Evolutionary conservation across 1,284 basidiomycete genomes (phyloP).

Genomic region (Tylopilus orsonianus): DNA sequence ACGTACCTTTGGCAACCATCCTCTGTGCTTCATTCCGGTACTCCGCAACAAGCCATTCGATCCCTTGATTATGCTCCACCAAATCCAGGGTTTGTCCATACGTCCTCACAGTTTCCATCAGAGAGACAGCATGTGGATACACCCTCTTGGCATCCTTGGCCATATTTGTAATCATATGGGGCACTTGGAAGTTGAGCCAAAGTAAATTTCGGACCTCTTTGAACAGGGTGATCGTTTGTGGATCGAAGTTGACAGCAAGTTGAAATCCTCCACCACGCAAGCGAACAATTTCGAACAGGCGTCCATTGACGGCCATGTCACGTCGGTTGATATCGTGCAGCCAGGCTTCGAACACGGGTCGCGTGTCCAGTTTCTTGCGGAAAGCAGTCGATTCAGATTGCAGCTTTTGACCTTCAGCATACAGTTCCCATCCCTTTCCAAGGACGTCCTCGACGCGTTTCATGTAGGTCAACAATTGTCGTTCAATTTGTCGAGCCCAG

Average conservation of each 20-base stretch:
- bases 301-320: conserved; percentile 88
- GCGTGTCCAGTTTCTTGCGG: conserved; percentile 93
- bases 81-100: conserved; percentile 93
- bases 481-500: conserved; percentile 98
- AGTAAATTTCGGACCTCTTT: conserved; percentile 96
- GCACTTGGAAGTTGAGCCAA: conserved; percentile 95
- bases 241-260: conserved; percentile 95
- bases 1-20: conserved; percentile 82
- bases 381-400: conserved; percentile 91
- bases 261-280: conserved; percentile 82
- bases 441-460: conserved; percentile 99
- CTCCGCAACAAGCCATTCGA: conserved; percentile 91
- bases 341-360: conserved; percentile 96
- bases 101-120: conserved; percentile 98
- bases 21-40: conserved; percentile 88
- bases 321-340: conserved; percentile 91
- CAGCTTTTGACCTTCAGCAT: conserved; percentile 98
- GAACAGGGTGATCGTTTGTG: conserved; percentile 96
- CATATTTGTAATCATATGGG: conserved; percentile 92
- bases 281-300: conserved; percentile 94
- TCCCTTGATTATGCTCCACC: conserved; percentile 85
- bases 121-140: conserved; percentile 95
- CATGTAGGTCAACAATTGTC: conserved; percentile 96
- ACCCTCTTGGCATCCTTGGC: conserved; percentile 98
- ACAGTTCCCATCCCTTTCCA: conserved; percentile 97